Conservation (phyloP, 768 basidiomycete species). For the Pleurotus salmoneostramineus region DNA sequence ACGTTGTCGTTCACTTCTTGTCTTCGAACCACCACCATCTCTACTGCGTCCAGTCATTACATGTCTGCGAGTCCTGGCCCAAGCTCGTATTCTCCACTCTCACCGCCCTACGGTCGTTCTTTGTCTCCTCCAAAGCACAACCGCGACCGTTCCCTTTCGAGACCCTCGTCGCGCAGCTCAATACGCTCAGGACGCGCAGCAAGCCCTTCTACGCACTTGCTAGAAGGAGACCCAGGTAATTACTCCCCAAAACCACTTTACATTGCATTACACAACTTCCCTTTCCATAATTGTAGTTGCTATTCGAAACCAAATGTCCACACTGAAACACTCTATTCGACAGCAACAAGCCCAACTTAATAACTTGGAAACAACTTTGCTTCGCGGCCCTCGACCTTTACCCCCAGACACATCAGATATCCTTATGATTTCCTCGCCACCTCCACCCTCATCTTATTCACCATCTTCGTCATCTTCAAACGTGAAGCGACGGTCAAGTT, state of each 20-base stretch:
- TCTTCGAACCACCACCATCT: neutral
- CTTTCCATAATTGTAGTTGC: slow-evolving; percentile 44
- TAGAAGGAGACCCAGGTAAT: slow-evolving; percentile 63
- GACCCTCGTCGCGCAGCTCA: slow-evolving; percentile 41
- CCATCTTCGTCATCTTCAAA: slow-evolving; percentile 33
- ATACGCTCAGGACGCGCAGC: slow-evolving; percentile 45
- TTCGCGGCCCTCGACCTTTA: slow-evolving; percentile 64
- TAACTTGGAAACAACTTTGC: slow-evolving; percentile 62
- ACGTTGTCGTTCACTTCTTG: neutral
- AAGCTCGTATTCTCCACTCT: slow-evolving; percentile 10
- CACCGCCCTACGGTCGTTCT: slow-evolving; percentile 13
- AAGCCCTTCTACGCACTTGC: slow-evolving; percentile 46
- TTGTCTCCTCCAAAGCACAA: slow-evolving; percentile 27
- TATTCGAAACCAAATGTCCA: slow-evolving; percentile 76
- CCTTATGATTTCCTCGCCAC: slow-evolving; percentile 20
- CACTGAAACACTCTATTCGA: slow-evolving; percentile 76
- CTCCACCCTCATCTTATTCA: slow-evolving; percentile 27
- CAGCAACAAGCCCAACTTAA: slow-evolving; percentile 82
- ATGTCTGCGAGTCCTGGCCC: slow-evolving; percentile 30
- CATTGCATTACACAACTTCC: slow-evolving; percentile 16
- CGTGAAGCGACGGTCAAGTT: slow-evolving; percentile 62
- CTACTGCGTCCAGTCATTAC: neutral
- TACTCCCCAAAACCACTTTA: slow-evolving; percentile 1
- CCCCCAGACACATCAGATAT: slow-evolving; percentile 21
- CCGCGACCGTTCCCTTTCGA: slow-evolving; percentile 33